Base-by-base conservation (phyloP, 441 rosid species). In the Populus hybrid region DNA sequence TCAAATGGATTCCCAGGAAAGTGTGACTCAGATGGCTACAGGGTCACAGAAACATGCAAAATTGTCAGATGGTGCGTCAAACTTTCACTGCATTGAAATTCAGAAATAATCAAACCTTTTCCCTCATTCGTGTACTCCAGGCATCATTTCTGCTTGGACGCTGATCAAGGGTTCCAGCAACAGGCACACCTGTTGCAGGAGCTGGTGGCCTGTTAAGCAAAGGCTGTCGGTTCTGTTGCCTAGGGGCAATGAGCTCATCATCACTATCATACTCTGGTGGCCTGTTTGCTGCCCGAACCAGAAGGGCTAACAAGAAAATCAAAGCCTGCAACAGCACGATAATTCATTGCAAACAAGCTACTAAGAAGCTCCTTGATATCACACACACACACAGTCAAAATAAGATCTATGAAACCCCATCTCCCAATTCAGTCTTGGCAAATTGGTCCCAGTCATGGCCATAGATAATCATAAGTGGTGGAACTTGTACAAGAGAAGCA, bases 81-180 rank as follows among this genome's bases (percentile, higher is more conserved):
- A 70, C 59, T 20, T 28, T 21, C 35, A 21, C 50, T 42, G n/a
- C 12, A 67, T 2, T 38, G 64, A 67, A 18, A 35, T 21, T 35
- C 59, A 78, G 72, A 72, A 78, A 28, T 68, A 68, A 16, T 12
- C 74, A 26, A 79, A 94, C 99, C 98, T 94, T 96, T 86, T 96
- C 99, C 82, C 95, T 88, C 99, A 96, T 93, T 11, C 98, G 94
- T 75, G 98, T 75, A 76, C 99, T 96, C 99, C 99, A 96, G 40
- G 99, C 98, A 86, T 96, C 99, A 83, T 87, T 96, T 83, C 98
- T 91, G 89, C 92, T 79, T 0, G 95, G 89, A 53, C 98, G 98
- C 74, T 92, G 91, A 83, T 96, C 98, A 76, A 87, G 84, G 79
- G 92, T 75, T 59, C 92, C 92, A 76, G 92, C 81, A 74, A 87